phyloP scores from a whole-genome alignment of 495 filamentous ascomycete genomes.

The Aspergillus bertholletiae region DNA sequence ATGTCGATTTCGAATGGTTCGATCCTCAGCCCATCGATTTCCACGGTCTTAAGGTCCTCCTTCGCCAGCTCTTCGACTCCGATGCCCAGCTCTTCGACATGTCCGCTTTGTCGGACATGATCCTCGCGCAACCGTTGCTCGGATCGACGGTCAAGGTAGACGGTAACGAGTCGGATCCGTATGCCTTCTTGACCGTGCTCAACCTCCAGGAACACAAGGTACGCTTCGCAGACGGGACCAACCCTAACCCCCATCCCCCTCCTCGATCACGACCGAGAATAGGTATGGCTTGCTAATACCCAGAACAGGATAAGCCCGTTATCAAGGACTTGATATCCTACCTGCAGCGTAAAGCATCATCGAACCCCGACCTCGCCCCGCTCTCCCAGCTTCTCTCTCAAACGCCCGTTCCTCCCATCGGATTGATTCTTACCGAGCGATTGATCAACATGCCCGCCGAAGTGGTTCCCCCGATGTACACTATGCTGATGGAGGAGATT shows the following conservation, averaged over 20 bases:
- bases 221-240: background rate
- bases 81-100: slow-evolving; percentile 83
- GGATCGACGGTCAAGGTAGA: slow-evolving; percentile 96
- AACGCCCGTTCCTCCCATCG: slow-evolving; percentile 55
- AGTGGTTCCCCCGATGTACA: slow-evolving; percentile 93
- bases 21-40: slow-evolving; percentile 93
- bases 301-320: slow-evolving; percentile 60
- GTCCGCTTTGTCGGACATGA: slow-evolving; percentile 79
- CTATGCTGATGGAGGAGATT: slow-evolving; percentile 91
- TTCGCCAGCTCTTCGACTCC: slow-evolving; percentile 90
- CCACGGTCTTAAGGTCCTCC: slow-evolving; percentile 85
- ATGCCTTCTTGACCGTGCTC: slow-evolving; percentile 88
- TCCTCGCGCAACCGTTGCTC: slow-evolving; percentile 81
- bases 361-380: slow-evolving; percentile 49
- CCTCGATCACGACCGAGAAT: too few species aligned
- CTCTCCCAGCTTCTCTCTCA: slow-evolving; percentile 55
- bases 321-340: slow-evolving; percentile 70
- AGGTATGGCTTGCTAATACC: background rate
- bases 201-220: slow-evolving; percentile 77
- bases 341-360: slow-evolving; percentile 55
- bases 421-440: slow-evolving; percentile 84
- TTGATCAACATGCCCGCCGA: slow-evolving; percentile 93
- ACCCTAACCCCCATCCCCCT: too few species aligned
- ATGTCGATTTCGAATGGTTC: slow-evolving; percentile 98
- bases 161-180: slow-evolving; percentile 89